Percentiles rank a stretch among this genome's conserved stretches.
phyloP scores from a whole-genome alignment of 306 rosid genomes.

The Biancaea sappan region DNA sequence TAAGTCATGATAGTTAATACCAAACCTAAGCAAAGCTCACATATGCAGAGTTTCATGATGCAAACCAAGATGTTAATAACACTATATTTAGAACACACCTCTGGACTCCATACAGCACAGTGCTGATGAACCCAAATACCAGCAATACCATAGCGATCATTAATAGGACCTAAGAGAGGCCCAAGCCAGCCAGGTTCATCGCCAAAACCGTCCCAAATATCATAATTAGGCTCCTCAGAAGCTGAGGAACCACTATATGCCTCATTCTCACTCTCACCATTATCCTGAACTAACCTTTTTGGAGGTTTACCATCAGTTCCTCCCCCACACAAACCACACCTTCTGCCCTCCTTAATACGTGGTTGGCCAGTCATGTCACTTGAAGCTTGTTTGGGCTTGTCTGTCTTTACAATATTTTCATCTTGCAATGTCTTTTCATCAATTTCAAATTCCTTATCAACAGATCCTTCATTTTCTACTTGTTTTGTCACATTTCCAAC shows the following conservation, averaged over 20 bases:
- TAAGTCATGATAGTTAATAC: neutral
- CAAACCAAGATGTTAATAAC: conserved; percentile 42
- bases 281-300: conserved; percentile 64
- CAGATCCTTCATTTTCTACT: conserved; percentile 45
- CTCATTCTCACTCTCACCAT: conserved; percentile 86
- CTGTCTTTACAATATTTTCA: conserved; percentile 34
- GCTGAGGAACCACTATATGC: conserved; percentile 79
- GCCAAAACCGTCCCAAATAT: conserved; percentile 95
- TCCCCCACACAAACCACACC: conserved; percentile 97
- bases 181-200: conserved; percentile 98
- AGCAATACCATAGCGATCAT: conserved; percentile 91
- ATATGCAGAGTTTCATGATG: conserved; percentile 30
- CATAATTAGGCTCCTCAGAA: conserved; percentile 81
- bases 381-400: conserved; percentile 42
- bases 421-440: conserved; percentile 42
- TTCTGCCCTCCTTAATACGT: conserved; percentile 76
- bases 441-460: conserved; percentile 42
- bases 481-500: conserved; percentile 39
- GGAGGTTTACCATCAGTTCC: conserved; percentile 92
- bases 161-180: conserved; percentile 88
- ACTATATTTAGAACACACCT: conserved; percentile 69
- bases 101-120: conserved; percentile 99
- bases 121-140: conserved; percentile 98
- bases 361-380: conserved; percentile 44
- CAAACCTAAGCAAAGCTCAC: conserved; percentile 18